Percentiles rank a stretch among this genome's conserved stretches.
phyloP scores from a whole-genome alignment of 208 protist genomes.

The Crithidia brevicula region DNA sequence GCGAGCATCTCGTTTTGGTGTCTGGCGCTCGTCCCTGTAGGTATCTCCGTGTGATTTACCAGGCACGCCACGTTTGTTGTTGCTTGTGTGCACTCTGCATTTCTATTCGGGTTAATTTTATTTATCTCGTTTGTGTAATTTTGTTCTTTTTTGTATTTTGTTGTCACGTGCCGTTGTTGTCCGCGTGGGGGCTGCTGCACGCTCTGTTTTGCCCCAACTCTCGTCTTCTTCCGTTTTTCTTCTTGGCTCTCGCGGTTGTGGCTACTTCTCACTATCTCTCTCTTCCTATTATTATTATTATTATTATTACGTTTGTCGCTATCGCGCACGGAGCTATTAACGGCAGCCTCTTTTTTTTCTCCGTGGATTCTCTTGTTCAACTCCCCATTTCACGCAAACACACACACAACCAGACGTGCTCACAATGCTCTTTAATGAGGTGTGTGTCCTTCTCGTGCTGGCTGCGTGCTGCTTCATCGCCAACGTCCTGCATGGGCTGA shows the following conservation, averaged over 20 bases:
- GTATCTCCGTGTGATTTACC: not conserved
- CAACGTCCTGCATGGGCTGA: conserved; percentile 47
- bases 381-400: no score
- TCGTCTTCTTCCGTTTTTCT: not conserved
- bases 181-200: no score
- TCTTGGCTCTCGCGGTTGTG: conserved; percentile 1
- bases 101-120: not conserved
- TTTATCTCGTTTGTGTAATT: not conserved
- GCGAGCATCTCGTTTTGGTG: no score
- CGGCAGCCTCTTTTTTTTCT: conserved; percentile 4
- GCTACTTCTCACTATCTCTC: not conserved
- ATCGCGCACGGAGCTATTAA: no score
- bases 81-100: not conserved
- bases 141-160: not conserved
- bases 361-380: no score
- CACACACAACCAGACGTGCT: no score
- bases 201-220: not conserved
- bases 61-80: not conserved
- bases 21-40: no score
- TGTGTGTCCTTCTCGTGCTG: conserved; percentile 25
- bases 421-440: conserved; percentile 10
- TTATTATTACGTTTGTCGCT: conserved; percentile 4
- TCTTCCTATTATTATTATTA: conserved; percentile 6
- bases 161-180: no score
- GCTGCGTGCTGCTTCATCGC: conserved; percentile 36